Evolutionary conservation across 2,329 filamentous ascomycete genomes (phyloP).

Genomic region (Fusarium drepaniforme): DNA sequence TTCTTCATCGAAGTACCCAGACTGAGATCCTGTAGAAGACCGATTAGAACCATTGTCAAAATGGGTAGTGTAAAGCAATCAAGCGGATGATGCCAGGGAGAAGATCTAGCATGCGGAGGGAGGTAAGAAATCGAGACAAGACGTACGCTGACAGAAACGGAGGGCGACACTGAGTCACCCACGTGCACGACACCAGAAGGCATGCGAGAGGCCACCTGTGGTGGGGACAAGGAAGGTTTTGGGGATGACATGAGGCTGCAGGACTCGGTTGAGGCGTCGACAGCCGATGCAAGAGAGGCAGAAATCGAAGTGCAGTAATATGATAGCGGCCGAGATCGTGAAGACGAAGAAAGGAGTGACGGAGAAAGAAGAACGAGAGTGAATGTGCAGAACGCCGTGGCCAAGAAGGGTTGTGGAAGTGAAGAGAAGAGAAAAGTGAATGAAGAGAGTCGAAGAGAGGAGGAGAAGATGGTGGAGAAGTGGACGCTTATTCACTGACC

Average conservation of each 20-base stretch:
- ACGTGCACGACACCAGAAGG: constrained; percentile 27
- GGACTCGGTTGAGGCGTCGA: constrained; percentile 9
- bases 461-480: constrained; percentile 25
- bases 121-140: not conserved
- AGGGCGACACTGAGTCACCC: constrained; percentile 24
- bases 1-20: constrained; percentile 52
- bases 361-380: constrained; percentile 47
- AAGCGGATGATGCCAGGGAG: not conserved
- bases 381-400: constrained; percentile 34
- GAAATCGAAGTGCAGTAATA: constrained; percentile 17
- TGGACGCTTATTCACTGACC: constrained; percentile 46
- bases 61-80: not conserved
- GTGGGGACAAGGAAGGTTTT: constrained; percentile 44
- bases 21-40: constrained; percentile 35
- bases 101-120: not conserved
- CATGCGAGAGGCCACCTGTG: constrained; percentile 39
- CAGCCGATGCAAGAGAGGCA: constrained; percentile 15
- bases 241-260: constrained; percentile 47
- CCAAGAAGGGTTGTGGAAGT: constrained; percentile 34
- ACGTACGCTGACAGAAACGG: constrained; percentile 36
- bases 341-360: constrained; percentile 43
- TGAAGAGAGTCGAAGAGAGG: constrained; percentile 18
- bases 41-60: constrained; percentile 6
- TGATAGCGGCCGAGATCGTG: constrained; percentile 44
- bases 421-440: constrained; percentile 24